Evolutionary conservation across 441 rosid genomes (phyloP).

Genomic region (Gossypium trilobum): DNA sequence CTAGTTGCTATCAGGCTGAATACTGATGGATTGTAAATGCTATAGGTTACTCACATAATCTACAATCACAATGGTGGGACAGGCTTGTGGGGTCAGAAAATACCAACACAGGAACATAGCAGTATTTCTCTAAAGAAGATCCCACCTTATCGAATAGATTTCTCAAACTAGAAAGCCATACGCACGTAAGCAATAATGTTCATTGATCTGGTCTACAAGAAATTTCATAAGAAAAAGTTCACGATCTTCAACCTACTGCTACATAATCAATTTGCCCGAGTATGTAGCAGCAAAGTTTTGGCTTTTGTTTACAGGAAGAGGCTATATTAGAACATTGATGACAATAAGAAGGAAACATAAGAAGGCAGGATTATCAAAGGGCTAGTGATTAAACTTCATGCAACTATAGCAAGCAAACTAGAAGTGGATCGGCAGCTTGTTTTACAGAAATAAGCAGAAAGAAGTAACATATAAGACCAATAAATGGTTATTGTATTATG

Average conservation of each 20-base stretch:
- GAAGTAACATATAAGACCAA: background rate
- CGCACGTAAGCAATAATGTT: background rate
- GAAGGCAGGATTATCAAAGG: background rate
- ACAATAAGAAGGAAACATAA: background rate
- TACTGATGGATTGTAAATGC: background rate
- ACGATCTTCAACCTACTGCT: background rate
- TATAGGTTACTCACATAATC: background rate
- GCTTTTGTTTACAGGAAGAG: background rate
- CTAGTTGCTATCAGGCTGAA: background rate
- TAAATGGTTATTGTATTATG: background rate
- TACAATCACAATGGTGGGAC: background rate
- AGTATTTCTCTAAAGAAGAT: constrained; percentile 2
- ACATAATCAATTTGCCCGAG: background rate
- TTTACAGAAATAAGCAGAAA: constrained; percentile 1
- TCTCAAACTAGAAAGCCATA: background rate
- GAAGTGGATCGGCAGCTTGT: background rate
- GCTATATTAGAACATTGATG: background rate
- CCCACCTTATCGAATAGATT: background rate
- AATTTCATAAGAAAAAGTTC: background rate
- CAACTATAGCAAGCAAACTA: background rate
- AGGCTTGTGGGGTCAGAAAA: background rate
- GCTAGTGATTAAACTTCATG: background rate
- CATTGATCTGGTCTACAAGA: background rate
- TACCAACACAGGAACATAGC: background rate
- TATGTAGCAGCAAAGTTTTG: background rate